phyloP scores from a whole-genome alignment of 352 stramenopile species.

The Globisporangium echinulatum region DNA sequence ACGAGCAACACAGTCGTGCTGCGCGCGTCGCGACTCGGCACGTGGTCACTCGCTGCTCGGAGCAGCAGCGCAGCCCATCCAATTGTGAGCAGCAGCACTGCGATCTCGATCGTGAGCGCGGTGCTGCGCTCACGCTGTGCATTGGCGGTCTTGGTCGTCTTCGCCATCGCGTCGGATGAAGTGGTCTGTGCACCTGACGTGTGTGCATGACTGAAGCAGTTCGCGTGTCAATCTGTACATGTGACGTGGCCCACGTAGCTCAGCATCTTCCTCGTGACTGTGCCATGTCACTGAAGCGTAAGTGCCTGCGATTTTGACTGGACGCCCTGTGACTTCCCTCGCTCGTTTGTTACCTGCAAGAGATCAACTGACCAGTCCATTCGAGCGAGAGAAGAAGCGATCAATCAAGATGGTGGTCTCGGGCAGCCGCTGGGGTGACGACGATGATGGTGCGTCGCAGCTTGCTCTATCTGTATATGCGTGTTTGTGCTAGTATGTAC shows the following conservation, averaged over 20 bases:
- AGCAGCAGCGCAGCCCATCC: conserved; percentile 5
- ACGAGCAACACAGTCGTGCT: not conserved
- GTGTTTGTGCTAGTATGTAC: not conserved
- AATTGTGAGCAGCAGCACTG: conserved; percentile 1
- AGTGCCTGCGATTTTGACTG: not conserved
- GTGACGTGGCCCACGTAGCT: too few relatives aligned
- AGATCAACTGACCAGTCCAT: not conserved
- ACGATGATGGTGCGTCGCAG: conserved; percentile 49
- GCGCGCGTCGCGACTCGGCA: too few relatives aligned
- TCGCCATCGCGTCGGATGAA: too few relatives aligned
- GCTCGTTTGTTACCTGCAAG: not conserved
- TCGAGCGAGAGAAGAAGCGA: not conserved
- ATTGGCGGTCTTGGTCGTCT: too few relatives aligned
- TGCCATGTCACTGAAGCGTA: too few relatives aligned
- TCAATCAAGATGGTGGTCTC: conserved; percentile 59
- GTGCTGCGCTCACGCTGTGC: conserved; percentile 1
- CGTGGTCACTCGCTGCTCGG: not conserved
- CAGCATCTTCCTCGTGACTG: too few relatives aligned
- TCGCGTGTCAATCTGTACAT: too few relatives aligned
- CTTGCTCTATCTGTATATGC: not conserved
- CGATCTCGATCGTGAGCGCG: conserved; percentile 9
- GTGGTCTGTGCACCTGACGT: too few relatives aligned
- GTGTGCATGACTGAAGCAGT: too few relatives aligned
- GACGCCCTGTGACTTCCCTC: not conserved
- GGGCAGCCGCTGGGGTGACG: conserved; percentile 68